Evolutionary conservation across 2,329 filamentous ascomycete species (phyloP), one percentile per base, ranked within the genome.

Genomic region (Ophiostoma piceae): DNA sequence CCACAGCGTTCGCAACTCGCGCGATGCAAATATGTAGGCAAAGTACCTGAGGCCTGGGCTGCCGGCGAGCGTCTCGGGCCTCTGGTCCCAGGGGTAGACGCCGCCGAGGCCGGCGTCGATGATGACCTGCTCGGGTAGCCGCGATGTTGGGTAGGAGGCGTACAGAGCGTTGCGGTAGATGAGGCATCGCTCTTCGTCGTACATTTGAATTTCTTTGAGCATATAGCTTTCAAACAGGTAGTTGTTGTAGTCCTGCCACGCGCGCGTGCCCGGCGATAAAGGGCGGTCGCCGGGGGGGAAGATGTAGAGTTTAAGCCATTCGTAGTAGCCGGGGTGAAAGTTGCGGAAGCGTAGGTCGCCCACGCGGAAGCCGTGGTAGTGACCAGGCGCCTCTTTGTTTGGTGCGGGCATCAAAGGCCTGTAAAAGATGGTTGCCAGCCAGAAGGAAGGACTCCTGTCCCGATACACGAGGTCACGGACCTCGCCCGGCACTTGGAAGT

Each of bases 1-100:
- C 19, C 85, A 84, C 74, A 97, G 97, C 22, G 96, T 92, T 69
- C 88, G 88, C 3, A 97, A 81, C 77, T 98, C 94, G 62, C 94
- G 86, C 0, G 93, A 86, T 67, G 97, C 87, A 86, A 92, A 98
- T 72, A 87, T 88, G 7, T 91, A 85, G 1, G 94, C 93, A 47
- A 91, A 89, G 0, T 90, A 90, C 22, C 92, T 84, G 0, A 97
- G 84, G 29, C 88, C 85, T 0, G 86, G 79, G 29, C 92, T 90
- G 39, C 1, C 79, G 79, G 84, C 0, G 92, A 95, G n/a, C 89
- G 79, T 0, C 87, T n/a, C 5, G 6, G 43, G 43, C 6, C 7
- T 19, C 5, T 47, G 43, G 43, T 47, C 43, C 43, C 43, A 47
- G 85, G 76, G 95, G 97, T 1, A 90, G 88, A 64, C 94, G 94